Evolutionary conservation across 2,329 filamentous ascomycete genomes (phyloP).

Genomic region (Verticillium isaacii): DNA sequence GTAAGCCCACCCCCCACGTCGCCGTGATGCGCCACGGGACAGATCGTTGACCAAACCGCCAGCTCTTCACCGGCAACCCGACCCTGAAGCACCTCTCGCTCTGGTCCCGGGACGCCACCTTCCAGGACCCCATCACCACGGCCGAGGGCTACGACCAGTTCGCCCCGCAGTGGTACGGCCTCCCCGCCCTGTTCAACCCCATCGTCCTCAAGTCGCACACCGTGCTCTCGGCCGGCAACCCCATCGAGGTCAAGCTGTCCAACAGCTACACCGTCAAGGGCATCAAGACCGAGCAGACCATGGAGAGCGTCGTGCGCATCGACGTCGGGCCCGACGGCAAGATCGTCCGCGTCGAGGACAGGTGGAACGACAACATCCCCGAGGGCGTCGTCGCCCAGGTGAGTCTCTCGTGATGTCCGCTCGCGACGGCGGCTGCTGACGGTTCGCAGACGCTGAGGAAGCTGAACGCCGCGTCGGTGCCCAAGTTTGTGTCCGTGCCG

Average conservation of each 20-base stretch:
- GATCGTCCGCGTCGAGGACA: constrained; percentile 29
- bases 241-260: constrained; percentile 47
- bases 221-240: constrained; percentile 52
- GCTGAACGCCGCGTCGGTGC: constrained; percentile 28
- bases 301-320: constrained; percentile 25
- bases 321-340: constrained; percentile 24
- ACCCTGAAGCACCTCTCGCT: constrained; percentile 54
- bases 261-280: constrained; percentile 31
- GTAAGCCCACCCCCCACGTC: constrained; percentile 17
- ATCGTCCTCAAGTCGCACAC: constrained; percentile 50
- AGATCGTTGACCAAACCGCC: background rate
- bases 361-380: constrained; percentile 30
- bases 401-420: constrained; percentile 9
- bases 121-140: constrained; percentile 54
- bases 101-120: constrained; percentile 54
- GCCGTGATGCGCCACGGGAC: background rate
- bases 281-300: constrained; percentile 23
- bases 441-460: constrained; percentile 25
- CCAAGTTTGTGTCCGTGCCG: constrained; percentile 26
- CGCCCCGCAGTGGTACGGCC: constrained; percentile 50
- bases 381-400: constrained; percentile 27
- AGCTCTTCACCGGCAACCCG: constrained; percentile 56
- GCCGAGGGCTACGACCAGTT: constrained; percentile 49
- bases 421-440: background rate
- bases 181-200: constrained; percentile 51